phyloP scores from a whole-genome alignment of 2,329 filamentous ascomycete species.

The Colletotrichum coccodes region DNA sequence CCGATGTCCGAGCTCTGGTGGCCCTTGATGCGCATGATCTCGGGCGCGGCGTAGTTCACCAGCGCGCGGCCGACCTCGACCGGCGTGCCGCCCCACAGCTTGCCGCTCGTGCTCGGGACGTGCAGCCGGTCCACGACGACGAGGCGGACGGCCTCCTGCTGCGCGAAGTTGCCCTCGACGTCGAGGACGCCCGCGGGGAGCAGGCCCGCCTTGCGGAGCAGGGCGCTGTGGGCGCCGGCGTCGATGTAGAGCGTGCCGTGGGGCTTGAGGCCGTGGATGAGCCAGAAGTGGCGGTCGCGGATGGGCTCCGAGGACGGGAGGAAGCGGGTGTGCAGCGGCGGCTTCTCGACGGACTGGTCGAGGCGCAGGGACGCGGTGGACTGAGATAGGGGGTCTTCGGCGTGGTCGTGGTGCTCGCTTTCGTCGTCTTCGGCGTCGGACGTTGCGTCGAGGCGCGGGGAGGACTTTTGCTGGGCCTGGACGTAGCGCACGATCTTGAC shows the following conservation, averaged over 20 bases:
- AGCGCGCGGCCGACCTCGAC: conserved; percentile 87
- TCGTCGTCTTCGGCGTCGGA: conserved; percentile 32
- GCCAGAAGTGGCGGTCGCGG: conserved; percentile 95
- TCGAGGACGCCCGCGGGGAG: conserved; percentile 91
- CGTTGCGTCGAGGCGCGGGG: conserved; percentile 36
- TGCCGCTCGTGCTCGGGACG: conserved; percentile 50
- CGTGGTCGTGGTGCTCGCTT: conserved; percentile 37
- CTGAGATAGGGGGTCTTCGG: conserved; percentile 48
- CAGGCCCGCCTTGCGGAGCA: conserved; percentile 85
- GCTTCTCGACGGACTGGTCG: conserved; percentile 46
- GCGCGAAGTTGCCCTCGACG: conserved; percentile 87
- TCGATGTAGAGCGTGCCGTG: conserved; percentile 95
- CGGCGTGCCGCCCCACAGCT: conserved; percentile 61
- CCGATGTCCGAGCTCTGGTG: conserved; percentile 85
- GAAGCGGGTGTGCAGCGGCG: conserved; percentile 91
- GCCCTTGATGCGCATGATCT: conserved; percentile 87
- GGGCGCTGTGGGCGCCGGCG: conserved; percentile 83
- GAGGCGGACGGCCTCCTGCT: conserved; percentile 91
- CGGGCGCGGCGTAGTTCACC: conserved; percentile 90
- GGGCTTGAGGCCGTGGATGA: conserved; percentile 89
- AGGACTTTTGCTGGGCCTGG: conserved; percentile 59
- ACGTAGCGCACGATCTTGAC: conserved; percentile 85
- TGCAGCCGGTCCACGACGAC: conserved; percentile 77
- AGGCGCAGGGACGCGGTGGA: conserved; percentile 55
- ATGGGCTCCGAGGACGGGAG: conserved; percentile 86